Evolutionary conservation across 805 yeast species (phyloP).

Genomic region (Candida suzukii): DNA sequence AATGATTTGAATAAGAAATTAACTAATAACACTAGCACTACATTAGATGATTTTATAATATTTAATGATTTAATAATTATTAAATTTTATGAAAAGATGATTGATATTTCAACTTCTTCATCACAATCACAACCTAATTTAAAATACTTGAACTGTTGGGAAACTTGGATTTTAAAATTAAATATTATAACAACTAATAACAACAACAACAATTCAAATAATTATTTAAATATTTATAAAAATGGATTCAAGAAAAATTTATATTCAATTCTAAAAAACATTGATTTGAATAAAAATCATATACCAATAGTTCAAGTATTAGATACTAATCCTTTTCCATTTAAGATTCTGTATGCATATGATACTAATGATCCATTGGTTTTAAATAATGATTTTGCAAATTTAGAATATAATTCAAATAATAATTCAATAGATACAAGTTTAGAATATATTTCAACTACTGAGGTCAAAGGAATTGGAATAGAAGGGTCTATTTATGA

Average conservation of each 20-base stretch:
- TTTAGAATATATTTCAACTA: constrained; percentile 20
- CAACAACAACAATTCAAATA: neutral
- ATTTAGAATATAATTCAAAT: constrained; percentile 6
- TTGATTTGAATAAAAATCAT: constrained; percentile 52
- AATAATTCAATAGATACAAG: constrained; percentile 9
- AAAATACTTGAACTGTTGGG: constrained; percentile 54
- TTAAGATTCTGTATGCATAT: constrained; percentile 26
- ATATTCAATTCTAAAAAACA: constrained; percentile 40
- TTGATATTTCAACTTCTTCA: constrained; percentile 9
- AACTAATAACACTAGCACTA: constrained; percentile 9
- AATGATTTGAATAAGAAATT: constrained; percentile 17
- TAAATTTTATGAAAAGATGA: constrained; percentile 19
- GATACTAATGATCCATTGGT: constrained; percentile 18
- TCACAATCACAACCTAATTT: constrained; percentile 6
- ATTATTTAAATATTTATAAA: constrained; percentile 15
- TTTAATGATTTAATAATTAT: constrained; percentile 27
- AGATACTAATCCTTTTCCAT: constrained; percentile 62
- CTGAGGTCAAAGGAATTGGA: constrained; percentile 19
- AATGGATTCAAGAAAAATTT: constrained; percentile 35
- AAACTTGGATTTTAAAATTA: constrained; percentile 56
- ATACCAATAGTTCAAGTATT: constrained; percentile 69
- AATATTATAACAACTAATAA: constrained; percentile 25
- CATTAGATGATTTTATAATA: constrained; percentile 9
- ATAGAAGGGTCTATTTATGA: too few relatives aligned
- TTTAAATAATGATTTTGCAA: constrained; percentile 19